These are phyloP conservation scores for Moricandia arvensis DNA, from an alignment of 345 rosid genomes.

Conservation along the genomic window DNA sequence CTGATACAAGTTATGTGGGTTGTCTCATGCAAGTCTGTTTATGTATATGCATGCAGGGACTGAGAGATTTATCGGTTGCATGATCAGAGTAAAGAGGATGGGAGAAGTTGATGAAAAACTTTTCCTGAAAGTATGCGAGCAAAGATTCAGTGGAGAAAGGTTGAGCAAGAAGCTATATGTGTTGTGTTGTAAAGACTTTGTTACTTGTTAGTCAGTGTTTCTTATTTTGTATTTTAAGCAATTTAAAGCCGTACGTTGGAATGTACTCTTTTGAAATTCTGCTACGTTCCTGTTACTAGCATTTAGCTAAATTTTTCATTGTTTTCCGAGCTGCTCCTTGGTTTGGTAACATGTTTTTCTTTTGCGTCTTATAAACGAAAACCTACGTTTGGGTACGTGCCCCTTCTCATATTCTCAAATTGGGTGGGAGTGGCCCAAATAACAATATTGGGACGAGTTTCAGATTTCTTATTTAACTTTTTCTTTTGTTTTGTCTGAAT, in stretches of 20 bases:
- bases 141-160: not conserved
- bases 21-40: not conserved
- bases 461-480: not conserved
- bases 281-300: too few relatives aligned
- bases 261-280: not conserved
- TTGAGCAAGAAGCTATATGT: not conserved
- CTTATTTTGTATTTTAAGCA: not conserved
- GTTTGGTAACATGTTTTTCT: too few relatives aligned
- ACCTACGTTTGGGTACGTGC: too few relatives aligned
- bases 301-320: too few relatives aligned
- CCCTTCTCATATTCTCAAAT: too few relatives aligned
- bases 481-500: not conserved
- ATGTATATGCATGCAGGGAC: not conserved
- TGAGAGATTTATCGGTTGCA: not conserved
- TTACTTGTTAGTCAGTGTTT: not conserved
- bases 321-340: too few relatives aligned
- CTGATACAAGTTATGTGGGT: too few relatives aligned
- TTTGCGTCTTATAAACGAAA: too few relatives aligned
- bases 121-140: not conserved
- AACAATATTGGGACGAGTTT: not conserved
- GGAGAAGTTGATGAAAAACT: not conserved
- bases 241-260: not conserved
- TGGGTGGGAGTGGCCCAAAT: conserved; percentile 28
- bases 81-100: not conserved
- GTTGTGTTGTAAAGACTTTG: not conserved